A percentile compares a stretch with the other conserved stretches of the same genome.
phyloP scores from a whole-genome alignment of 2,329 filamentous ascomycete genomes.

The Ophiostoma perfectum region DNA sequence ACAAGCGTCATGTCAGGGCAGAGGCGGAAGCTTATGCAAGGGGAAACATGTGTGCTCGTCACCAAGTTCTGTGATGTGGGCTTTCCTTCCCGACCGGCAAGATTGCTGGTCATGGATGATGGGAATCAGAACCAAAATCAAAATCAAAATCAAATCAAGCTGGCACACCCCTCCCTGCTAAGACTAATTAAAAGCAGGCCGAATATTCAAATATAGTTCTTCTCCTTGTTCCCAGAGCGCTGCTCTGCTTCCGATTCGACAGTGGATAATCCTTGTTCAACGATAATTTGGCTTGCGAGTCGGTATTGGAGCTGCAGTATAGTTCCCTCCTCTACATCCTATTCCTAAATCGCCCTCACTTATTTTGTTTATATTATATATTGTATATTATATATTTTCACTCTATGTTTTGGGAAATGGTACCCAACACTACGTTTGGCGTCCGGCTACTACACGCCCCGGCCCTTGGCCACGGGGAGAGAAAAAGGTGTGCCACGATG shows the following conservation, averaged over 20 bases:
- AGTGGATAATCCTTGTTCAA: not conserved
- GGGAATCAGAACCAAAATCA: not conserved
- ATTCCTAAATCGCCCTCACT: not conserved
- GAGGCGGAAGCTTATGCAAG: not conserved
- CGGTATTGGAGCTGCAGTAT: not conserved
- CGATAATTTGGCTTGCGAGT: not conserved
- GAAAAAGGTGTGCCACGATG: too few relatives aligned
- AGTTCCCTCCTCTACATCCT: not conserved
- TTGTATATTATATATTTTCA: not conserved
- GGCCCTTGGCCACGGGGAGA: too few relatives aligned
- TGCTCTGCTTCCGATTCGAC: not conserved
- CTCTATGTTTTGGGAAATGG: not conserved
- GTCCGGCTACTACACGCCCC: too few relatives aligned
- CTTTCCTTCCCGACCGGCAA: too few relatives aligned
- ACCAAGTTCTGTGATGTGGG: too few relatives aligned
- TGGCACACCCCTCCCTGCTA: too few relatives aligned
- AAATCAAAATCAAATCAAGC: not conserved
- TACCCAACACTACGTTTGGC: not conserved
- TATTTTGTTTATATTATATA: not conserved
- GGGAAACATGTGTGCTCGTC: not conserved
- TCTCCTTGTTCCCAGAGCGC: not conserved
- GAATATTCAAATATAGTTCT: not conserved
- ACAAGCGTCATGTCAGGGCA: slow-evolving; percentile 1
- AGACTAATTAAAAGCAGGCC: not conserved
- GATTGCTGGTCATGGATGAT: too few relatives aligned